Evolutionary conservation across 306 rosid species (phyloP).

Genomic region (Trifolium repens): DNA sequence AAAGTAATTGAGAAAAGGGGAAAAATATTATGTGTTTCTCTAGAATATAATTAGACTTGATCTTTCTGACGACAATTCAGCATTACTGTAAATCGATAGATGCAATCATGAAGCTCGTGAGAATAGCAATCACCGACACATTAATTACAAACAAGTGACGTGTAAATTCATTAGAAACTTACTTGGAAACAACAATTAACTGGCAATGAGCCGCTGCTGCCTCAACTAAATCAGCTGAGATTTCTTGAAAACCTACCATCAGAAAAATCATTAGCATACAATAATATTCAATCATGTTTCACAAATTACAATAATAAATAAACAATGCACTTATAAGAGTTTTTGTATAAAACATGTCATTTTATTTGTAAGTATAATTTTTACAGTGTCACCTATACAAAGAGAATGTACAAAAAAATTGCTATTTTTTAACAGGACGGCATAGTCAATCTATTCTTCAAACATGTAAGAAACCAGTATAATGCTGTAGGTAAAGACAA

Average conservation of each 20-base stretch:
- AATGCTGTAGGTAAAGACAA: too few relatives aligned
- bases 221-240: constrained; percentile 72
- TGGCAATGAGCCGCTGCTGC: constrained; percentile 93
- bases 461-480: not conserved
- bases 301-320: too few relatives aligned
- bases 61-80: constrained; percentile 3
- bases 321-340: not conserved
- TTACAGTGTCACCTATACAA: not conserved
- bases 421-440: constrained; percentile 4
- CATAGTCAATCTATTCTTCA: constrained; percentile 1
- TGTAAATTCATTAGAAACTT: constrained; percentile 45
- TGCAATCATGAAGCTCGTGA: constrained; percentile 3
- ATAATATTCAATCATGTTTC: constrained; percentile 8
- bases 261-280: constrained; percentile 11
- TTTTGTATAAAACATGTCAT: constrained; percentile 3
- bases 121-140: constrained; percentile 13
- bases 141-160: not conserved
- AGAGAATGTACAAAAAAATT: not conserved
- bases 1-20: not conserved
- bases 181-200: constrained; percentile 90
- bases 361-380: not conserved
- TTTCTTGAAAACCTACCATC: constrained; percentile 72
- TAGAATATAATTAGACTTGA: not conserved
- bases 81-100: not conserved
- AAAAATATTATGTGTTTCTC: not conserved